Evolutionary conservation across 352 stramenopile genomes (phyloP).

Genomic region (Halophytophthora batemanensis): DNA sequence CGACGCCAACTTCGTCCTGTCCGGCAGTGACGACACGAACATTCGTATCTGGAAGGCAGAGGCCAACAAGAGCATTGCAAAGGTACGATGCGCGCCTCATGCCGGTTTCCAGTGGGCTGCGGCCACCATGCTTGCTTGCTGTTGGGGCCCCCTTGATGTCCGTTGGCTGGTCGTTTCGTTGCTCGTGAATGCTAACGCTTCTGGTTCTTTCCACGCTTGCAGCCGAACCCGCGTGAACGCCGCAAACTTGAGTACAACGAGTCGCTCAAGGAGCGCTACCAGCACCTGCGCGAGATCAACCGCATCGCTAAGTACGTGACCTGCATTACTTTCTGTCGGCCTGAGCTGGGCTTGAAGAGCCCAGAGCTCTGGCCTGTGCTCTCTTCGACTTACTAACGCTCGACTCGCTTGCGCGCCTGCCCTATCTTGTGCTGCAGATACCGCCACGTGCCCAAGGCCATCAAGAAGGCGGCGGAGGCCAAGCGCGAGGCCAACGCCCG

Average conservation of each 20-base stretch:
- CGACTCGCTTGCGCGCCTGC: conserved; percentile 10
- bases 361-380: conserved; percentile 13
- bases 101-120: neutral
- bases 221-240: conserved; percentile 73
- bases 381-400: conserved; percentile 4
- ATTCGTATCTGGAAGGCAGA: conserved; percentile 98
- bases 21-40: conserved; percentile 99
- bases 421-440: conserved; percentile 51
- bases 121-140: conserved; percentile 6
- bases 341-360: neutral
- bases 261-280: conserved; percentile 95
- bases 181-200: conserved; percentile 1
- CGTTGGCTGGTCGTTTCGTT: conserved; percentile 12
- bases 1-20: conserved; percentile 95
- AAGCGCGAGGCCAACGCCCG: conserved; percentile 81
- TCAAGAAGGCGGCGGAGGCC: conserved; percentile 95
- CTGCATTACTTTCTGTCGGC: neutral
- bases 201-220: conserved; percentile 21
- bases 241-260: conserved; percentile 96
- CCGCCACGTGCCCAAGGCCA: conserved; percentile 95
- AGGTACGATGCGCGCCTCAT: conserved; percentile 43
- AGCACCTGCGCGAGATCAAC: conserved; percentile 94
- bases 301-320: conserved; percentile 85
- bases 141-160: conserved; percentile 21
- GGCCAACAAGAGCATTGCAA: conserved; percentile 92